Percentiles rank a stretch among this genome's conserved stretches.
These are phyloP conservation scores for Annulohypoxylon truncatum DNA, from an alignment of 2,329 filamentous ascomycete genomes.

Conservation along the genomic window DNA sequence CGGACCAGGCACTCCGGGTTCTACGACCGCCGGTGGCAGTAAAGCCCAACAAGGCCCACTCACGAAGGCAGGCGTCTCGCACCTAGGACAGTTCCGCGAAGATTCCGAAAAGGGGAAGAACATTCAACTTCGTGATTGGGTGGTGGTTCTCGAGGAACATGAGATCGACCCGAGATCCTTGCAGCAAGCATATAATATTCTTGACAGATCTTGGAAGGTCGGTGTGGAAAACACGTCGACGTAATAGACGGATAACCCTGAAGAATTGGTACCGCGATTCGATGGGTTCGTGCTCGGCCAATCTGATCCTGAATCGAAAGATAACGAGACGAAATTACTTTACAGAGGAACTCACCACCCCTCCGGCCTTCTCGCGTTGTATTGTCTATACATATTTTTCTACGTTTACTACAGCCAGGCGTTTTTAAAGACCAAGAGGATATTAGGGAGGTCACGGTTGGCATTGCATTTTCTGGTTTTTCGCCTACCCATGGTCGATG, in stretches of 20 bases:
- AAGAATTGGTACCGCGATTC: neutral
- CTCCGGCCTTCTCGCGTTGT: slow-evolving; percentile 37
- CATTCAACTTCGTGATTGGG: slow-evolving; percentile 86
- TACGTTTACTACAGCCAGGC: slow-evolving; percentile 45
- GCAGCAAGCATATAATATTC: slow-evolving; percentile 65
- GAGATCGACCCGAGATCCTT: slow-evolving; percentile 73
- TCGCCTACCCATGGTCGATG: neutral
- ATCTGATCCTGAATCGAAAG: neutral
- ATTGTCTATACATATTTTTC: slow-evolving; percentile 45
- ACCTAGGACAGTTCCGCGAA: slow-evolving; percentile 81
- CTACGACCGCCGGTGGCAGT: slow-evolving; percentile 50
- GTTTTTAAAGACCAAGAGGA: slow-evolving; percentile 45
- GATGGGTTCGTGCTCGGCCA: neutral
- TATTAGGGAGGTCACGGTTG: slow-evolving; percentile 40
- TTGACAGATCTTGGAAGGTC: slow-evolving; percentile 59
- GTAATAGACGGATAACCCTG: neutral
- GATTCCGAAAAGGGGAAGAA: slow-evolving; percentile 79
- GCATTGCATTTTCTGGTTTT: slow-evolving; percentile 41
- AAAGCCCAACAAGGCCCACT: slow-evolving; percentile 54
- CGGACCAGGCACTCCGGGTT: slow-evolving; percentile 51
- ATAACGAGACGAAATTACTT: neutral
- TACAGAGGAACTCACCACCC: neutral
- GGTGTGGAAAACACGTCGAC: slow-evolving; percentile 32
- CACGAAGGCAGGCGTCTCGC: slow-evolving; percentile 69
- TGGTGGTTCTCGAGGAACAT: slow-evolving; percentile 82